phyloP scores from a whole-genome alignment of 306 rosid species.

The Gastrolobium bilobum region DNA sequence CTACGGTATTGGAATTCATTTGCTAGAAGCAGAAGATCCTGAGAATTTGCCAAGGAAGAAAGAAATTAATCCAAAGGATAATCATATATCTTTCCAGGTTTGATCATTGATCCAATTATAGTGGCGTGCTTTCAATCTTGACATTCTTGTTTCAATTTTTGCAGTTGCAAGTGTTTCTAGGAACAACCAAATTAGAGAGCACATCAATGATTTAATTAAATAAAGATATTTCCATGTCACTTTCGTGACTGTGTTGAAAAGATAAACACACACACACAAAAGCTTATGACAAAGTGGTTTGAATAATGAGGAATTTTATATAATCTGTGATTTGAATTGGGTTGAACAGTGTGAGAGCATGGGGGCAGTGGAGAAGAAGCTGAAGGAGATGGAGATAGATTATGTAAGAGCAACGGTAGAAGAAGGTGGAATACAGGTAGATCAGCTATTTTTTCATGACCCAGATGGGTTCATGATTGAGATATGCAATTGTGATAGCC shows the following conservation, averaged over 20 bases:
- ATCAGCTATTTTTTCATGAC: slow-evolving; percentile 90
- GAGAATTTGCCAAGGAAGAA: slow-evolving; percentile 69
- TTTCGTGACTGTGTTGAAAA: neutral
- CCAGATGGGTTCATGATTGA: slow-evolving; percentile 99
- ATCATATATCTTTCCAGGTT: slow-evolving; percentile 96
- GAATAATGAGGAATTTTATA: too few species aligned
- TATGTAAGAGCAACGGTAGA: slow-evolving; percentile 74
- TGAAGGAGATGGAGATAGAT: slow-evolving; percentile 82
- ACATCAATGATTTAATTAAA: neutral
- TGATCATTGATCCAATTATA: neutral
- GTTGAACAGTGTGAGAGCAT: slow-evolving; percentile 86
- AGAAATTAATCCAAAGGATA: slow-evolving; percentile 92
- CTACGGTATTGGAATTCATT: slow-evolving; percentile 87
- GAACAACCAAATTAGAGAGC: slow-evolving; percentile 12
- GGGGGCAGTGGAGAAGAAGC: slow-evolving; percentile 89
- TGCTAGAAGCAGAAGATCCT: slow-evolving; percentile 75
- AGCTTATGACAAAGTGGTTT: neutral
- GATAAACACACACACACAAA: neutral
- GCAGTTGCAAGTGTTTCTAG: neutral
- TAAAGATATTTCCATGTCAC: neutral
- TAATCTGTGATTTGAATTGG: neutral
- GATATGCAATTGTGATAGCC: slow-evolving; percentile 91
- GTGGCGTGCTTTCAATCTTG: too few species aligned
- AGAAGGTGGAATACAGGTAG: slow-evolving; percentile 93
- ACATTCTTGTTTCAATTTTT: slow-evolving; percentile 6